A percentile compares a stretch with the other conserved stretches of the same genome.
Evolutionary conservation across 2,329 filamentous ascomycete species (phyloP).

Genomic region (Beauveria caledonica): DNA sequence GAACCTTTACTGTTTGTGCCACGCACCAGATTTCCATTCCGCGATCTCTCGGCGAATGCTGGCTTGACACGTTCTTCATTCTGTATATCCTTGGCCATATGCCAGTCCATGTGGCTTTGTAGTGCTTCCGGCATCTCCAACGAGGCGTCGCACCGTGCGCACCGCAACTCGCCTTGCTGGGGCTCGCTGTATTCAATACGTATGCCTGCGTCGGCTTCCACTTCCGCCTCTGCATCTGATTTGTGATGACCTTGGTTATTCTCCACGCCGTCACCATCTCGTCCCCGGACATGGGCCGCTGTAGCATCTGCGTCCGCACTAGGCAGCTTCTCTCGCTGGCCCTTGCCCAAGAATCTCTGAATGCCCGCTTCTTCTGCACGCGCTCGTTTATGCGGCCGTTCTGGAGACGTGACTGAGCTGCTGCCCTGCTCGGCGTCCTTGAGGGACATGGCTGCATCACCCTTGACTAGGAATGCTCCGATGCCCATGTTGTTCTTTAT

Average conservation of each 20-base stretch:
- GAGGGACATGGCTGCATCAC: constrained; percentile 49
- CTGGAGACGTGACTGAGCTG: constrained; percentile 13
- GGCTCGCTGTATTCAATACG: constrained; percentile 12
- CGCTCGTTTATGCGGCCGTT: constrained; percentile 23
- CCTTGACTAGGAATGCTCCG: constrained; percentile 73
- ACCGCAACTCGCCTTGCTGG: constrained; percentile 28
- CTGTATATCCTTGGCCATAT: constrained; percentile 82
- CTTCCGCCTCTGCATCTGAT: constrained; percentile 14
- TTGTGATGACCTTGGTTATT: not conserved
- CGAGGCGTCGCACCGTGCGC: constrained; percentile 56
- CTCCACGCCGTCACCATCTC: constrained; percentile 11
- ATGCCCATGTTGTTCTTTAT: constrained; percentile 79
- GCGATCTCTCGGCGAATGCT: constrained; percentile 32
- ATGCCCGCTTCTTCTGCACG: constrained; percentile 42
- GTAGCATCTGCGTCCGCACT: constrained; percentile 19
- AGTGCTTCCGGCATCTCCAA: constrained; percentile 50
- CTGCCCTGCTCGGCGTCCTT: constrained; percentile 16
- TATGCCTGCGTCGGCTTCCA: constrained; percentile 25
- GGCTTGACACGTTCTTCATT: constrained; percentile 47
- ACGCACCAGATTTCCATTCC: constrained; percentile 16
- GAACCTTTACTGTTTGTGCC: constrained; percentile 24
- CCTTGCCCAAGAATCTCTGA: constrained; percentile 48
- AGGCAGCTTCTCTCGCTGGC: constrained; percentile 15
- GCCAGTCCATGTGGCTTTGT: constrained; percentile 84
- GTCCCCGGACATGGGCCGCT: constrained; percentile 16